phyloP scores from a whole-genome alignment of 1,284 basidiomycete species.

The Malassezia globosa region DNA sequence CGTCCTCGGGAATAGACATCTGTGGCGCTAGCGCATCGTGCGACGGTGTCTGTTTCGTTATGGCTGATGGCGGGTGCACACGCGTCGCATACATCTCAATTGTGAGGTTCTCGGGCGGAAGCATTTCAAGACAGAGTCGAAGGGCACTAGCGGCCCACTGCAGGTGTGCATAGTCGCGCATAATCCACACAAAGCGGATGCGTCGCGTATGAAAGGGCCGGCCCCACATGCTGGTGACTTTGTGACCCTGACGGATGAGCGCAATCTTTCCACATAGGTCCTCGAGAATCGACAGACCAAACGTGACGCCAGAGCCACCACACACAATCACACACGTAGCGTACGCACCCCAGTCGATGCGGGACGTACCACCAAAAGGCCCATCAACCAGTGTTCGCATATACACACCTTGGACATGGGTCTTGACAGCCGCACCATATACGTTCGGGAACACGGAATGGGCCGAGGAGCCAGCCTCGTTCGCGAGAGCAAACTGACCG shows the following conservation, averaged over 20 bases:
- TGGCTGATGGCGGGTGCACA: conserved; percentile 26
- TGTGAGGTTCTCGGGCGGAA: conserved; percentile 56
- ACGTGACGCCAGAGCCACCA: conserved; percentile 70
- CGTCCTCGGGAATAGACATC: not conserved
- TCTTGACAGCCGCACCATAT: not conserved
- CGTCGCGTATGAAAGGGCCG: conserved; percentile 54
- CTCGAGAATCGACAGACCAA: conserved; percentile 63
- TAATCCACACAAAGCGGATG: conserved; percentile 71
- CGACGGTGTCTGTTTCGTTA: conserved; percentile 8
- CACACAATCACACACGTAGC: conserved; percentile 61
- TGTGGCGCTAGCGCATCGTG: not conserved
- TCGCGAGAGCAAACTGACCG: not conserved
- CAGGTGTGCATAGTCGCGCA: conserved; percentile 68
- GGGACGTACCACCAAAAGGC: conserved; percentile 63
- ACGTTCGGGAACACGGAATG: conserved; percentile 6
- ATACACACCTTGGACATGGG: conserved; percentile 52
- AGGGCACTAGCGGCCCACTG: conserved; percentile 68
- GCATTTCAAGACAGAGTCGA: conserved; percentile 58
- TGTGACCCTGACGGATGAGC: conserved; percentile 51
- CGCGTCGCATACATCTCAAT: conserved; percentile 64
- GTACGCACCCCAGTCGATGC: conserved; percentile 57
- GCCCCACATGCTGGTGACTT: conserved; percentile 30
- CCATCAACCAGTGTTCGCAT: conserved; percentile 62
- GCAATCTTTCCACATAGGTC: conserved; percentile 54
- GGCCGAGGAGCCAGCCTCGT: not conserved